These are phyloP conservation scores for Cadophora sp. DNA, from an alignment of 2,329 filamentous ascomycete species.

Conservation along the genomic window DNA sequence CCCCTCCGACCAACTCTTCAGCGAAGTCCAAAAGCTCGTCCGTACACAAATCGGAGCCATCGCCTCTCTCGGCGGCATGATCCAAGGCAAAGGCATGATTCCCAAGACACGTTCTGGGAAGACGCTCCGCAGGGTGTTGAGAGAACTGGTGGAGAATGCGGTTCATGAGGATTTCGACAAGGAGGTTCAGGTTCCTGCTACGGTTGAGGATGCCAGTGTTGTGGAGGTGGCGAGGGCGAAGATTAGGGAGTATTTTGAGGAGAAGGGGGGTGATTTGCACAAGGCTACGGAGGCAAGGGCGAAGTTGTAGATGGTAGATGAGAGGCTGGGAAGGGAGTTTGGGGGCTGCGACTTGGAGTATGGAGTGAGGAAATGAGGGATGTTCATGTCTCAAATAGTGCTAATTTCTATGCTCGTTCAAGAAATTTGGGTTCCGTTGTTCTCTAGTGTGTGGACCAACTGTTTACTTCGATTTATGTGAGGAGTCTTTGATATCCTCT, in stretches of 20 bases:
- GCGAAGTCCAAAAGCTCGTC: slow-evolving; percentile 76
- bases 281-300: slow-evolving; percentile 46
- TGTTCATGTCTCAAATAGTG: not conserved
- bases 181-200: slow-evolving; percentile 77
- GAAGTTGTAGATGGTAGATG: slow-evolving; percentile 51
- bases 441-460: not conserved
- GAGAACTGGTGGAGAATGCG: slow-evolving; percentile 85
- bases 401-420: not conserved
- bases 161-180: slow-evolving; percentile 75
- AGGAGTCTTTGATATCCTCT: no score
- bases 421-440: not conserved
- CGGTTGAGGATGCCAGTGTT: slow-evolving; percentile 80
- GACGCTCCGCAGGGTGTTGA: slow-evolving; percentile 80
- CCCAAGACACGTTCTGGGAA: slow-evolving; percentile 94
- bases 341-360: not conserved
- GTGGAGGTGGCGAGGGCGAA: slow-evolving; percentile 76
- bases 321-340: not conserved
- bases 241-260: slow-evolving; percentile 77
- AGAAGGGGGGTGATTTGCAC: slow-evolving; percentile 41
- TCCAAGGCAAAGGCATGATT: slow-evolving; percentile 85
- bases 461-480: no score
- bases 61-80: slow-evolving; percentile 83
- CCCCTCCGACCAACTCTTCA: slow-evolving; percentile 51
- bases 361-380: not conserved
- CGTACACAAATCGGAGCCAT: slow-evolving; percentile 87